A percentile compares a stretch with the other conserved stretches of the same genome.
phyloP scores from a whole-genome alignment of 1,139 yeast genomes.

The Yamadazyma taylorii region DNA sequence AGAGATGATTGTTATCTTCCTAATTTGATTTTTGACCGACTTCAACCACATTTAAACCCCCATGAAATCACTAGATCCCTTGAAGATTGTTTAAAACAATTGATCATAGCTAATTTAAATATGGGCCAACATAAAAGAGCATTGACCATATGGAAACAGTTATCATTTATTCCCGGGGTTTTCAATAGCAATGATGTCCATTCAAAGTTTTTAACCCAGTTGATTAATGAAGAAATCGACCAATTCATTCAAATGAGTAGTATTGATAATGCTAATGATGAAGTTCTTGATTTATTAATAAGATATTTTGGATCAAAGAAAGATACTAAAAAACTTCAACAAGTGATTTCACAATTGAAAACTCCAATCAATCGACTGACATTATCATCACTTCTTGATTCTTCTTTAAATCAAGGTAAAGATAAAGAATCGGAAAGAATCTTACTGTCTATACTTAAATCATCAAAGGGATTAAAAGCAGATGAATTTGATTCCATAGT shows the following conservation, averaged over 20 bases:
- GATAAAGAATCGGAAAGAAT: slow-evolving; percentile 31
- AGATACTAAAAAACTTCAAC: slow-evolving; percentile 16
- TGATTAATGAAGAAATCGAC: background rate
- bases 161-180: background rate
- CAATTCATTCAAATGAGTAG: background rate
- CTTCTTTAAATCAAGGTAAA: slow-evolving; percentile 28
- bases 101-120: slow-evolving; percentile 14
- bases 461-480: slow-evolving; percentile 24
- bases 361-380: slow-evolving; percentile 35
- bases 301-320: background rate
- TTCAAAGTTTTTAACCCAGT: slow-evolving; percentile 2
- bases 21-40: slow-evolving; percentile 16
- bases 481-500: slow-evolving; percentile 31
- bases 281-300: background rate
- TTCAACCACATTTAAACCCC: slow-evolving; percentile 3
- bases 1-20: slow-evolving; percentile 15
- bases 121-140: slow-evolving; percentile 12
- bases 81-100: slow-evolving; percentile 2
- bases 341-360: slow-evolving; percentile 20
- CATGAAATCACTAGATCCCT: slow-evolving; percentile 1
- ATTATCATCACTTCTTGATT: slow-evolving; percentile 34
- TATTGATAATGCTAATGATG: background rate
- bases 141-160: slow-evolving; percentile 10
- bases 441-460: slow-evolving; percentile 30
- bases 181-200: slow-evolving; percentile 1